Evolutionary conservation across 2,329 filamentous ascomycete genomes (phyloP), one percentile per base, ranked within the genome.

Genomic region (Raffaelea deltoideospora): DNA sequence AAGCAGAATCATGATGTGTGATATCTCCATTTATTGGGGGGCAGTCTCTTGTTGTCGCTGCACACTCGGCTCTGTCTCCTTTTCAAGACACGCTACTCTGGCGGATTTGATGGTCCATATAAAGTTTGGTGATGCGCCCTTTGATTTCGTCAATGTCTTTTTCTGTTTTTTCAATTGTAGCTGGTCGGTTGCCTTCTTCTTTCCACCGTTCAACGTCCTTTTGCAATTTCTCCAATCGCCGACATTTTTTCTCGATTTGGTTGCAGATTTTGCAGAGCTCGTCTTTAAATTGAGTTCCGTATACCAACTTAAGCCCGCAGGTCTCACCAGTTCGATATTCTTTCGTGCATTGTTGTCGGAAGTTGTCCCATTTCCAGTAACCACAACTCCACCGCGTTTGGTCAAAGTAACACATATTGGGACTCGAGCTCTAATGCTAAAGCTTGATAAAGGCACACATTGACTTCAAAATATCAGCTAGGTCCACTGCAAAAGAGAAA

Each of bases 301-400:
- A 86, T 53, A 94, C 78, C 45, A 94, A 72, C 62, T 85, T 93
- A 63, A 94, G 79, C 43, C 88, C 88, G 61, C 88, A 96, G 27
- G 88, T 95, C 67, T 96, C 88, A 51, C 88, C 88, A 47, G 83
- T 94, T 46, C 88, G 82, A 63, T 93, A 92, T 58, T 95, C 88
- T 60, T 85, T 86, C 58, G 81, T 79, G 69, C 88, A 96, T 56
- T 93, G 87, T 58, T 87, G 74, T 47, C 82, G 77, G 65, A 95
- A 95, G 62, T 79, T 80, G 47, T 84, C 82, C 87, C 87, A 96
- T 59, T 86, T 85, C 79, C 81, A 94, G 69, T 85, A 88, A 52
- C 82, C 81, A 63, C 88, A 96, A 40, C 59, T 59, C 71, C 82
- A 94, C 49, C 75, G 72, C 57, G 79, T 85, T 60, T 88, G 81